Evolutionary conservation across 148 eudicot genomes (phyloP).

Genomic region (Rhododendron williamsianum): DNA sequence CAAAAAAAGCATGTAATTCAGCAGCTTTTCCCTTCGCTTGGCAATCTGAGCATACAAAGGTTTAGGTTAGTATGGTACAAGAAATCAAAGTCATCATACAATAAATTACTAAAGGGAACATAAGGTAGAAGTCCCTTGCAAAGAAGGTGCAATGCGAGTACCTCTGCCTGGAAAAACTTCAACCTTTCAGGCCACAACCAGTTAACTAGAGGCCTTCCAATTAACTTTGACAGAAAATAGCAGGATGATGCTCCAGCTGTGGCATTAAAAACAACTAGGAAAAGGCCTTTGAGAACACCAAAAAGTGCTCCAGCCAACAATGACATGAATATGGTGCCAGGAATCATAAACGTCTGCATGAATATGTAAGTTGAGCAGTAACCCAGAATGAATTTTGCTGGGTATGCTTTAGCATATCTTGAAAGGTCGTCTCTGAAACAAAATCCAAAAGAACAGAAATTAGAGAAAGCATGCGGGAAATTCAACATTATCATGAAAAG

Average conservation of each 20-base stretch:
- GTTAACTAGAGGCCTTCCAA: conserved; percentile 78
- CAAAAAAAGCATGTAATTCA: conserved; percentile 75
- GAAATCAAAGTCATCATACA: not conserved
- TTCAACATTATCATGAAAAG: not conserved
- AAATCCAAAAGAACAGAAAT: conserved; percentile 10
- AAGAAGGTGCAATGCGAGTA: conserved; percentile 14
- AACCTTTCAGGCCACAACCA: conserved; percentile 94
- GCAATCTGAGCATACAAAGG: conserved; percentile 44
- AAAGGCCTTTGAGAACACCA: conserved; percentile 80
- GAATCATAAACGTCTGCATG: conserved; percentile 99
- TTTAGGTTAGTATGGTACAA: conserved; percentile 4
- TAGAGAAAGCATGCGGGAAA: conserved; percentile 13
- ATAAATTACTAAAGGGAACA: not conserved
- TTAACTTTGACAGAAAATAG: conserved; percentile 72
- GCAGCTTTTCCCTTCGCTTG: conserved; percentile 67
- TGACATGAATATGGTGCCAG: conserved; percentile 98
- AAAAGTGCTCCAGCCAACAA: conserved; percentile 97
- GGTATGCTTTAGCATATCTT: conserved; percentile 66
- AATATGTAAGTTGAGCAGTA: conserved; percentile 96
- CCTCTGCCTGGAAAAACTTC: conserved; percentile 79
- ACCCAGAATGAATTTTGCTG: conserved; percentile 82
- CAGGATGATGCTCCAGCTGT: conserved; percentile 92
- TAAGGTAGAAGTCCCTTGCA: not conserved
- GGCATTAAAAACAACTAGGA: conserved; percentile 79
- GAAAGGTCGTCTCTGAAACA: conserved; percentile 78